A percentile compares a stretch with the other conserved stretches of the same genome.
phyloP scores from a whole-genome alignment of 1,284 basidiomycete genomes.

The Marasmius tenuissimus region DNA sequence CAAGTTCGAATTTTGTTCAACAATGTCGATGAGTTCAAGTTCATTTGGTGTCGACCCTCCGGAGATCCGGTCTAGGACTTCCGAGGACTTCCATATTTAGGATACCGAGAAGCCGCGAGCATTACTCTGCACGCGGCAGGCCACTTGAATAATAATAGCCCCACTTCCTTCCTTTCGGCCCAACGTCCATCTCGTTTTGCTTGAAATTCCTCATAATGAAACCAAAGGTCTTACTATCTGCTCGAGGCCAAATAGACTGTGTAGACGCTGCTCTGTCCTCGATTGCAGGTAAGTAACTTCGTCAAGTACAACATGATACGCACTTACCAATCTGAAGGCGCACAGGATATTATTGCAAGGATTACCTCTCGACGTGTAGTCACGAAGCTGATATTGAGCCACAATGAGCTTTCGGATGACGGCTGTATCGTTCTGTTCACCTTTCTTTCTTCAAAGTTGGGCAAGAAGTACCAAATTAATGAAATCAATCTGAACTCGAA shows the following conservation, averaged over 20 bases:
- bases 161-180: background rate
- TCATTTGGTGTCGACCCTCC: too few species aligned
- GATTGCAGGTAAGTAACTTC: constrained; percentile 24
- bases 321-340: constrained; percentile 23
- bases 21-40: too few species aligned
- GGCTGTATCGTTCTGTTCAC: constrained; percentile 57
- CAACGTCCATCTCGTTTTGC: background rate
- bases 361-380: constrained; percentile 43
- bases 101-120: too few species aligned
- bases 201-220: background rate
- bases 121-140: background rate
- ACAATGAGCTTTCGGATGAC: constrained; percentile 59
- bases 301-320: background rate
- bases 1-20: too few species aligned
- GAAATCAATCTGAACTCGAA: constrained; percentile 61
- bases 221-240: constrained; percentile 6
- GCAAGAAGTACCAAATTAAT: constrained; percentile 45
- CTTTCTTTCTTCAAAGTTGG: constrained; percentile 50
- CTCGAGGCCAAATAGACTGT: constrained; percentile 25
- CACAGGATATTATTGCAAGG: constrained; percentile 45
- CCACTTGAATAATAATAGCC: background rate
- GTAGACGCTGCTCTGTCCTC: constrained; percentile 29
- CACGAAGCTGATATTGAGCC: constrained; percentile 52
- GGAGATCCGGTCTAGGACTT: too few species aligned
- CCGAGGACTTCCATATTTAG: too few species aligned